Evolutionary conservation across 2,329 filamentous ascomycete species (phyloP).

Genomic region (Aspergillus felis): DNA sequence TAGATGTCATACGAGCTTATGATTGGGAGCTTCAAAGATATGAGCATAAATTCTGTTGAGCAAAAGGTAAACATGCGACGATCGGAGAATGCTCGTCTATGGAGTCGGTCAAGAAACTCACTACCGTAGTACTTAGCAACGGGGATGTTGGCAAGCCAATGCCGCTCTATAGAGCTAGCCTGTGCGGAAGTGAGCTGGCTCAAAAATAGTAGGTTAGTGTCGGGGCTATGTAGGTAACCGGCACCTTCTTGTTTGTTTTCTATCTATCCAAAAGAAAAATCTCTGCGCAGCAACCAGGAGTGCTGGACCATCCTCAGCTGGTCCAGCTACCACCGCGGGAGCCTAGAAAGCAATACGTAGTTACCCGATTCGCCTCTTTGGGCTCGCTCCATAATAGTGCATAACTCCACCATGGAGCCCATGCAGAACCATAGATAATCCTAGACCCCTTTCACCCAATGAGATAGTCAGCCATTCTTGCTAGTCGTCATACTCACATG

Average conservation of each 20-base stretch:
- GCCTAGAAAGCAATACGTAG: conserved; percentile 6
- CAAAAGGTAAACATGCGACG: background rate
- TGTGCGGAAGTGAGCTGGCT: background rate
- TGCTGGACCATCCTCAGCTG: background rate
- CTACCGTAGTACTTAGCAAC: background rate
- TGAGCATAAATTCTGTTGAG: background rate
- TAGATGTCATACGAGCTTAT: background rate
- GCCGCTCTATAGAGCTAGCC: background rate
- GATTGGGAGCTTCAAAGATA: background rate
- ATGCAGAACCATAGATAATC: conserved; percentile 25
- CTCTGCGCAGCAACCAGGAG: conserved; percentile 17
- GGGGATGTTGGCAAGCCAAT: background rate
- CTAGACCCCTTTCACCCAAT: conserved; percentile 13
- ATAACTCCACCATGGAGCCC: conserved; percentile 10
- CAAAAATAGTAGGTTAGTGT: background rate
- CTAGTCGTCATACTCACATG: conserved; percentile 25
- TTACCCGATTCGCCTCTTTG: conserved; percentile 17
- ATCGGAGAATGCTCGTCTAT: background rate
- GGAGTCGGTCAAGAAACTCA: background rate
- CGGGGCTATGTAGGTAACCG: background rate
- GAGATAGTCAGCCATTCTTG: background rate
- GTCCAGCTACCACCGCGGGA: background rate
- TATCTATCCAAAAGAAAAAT: conserved; percentile 8
- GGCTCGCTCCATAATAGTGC: conserved; percentile 2
- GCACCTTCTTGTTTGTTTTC: conserved; percentile 13